A percentile compares a stretch with the other conserved stretches of the same genome.
Evolutionary conservation across 305 asterid species (phyloP).

Genomic region (Solanum hybrid): DNA sequence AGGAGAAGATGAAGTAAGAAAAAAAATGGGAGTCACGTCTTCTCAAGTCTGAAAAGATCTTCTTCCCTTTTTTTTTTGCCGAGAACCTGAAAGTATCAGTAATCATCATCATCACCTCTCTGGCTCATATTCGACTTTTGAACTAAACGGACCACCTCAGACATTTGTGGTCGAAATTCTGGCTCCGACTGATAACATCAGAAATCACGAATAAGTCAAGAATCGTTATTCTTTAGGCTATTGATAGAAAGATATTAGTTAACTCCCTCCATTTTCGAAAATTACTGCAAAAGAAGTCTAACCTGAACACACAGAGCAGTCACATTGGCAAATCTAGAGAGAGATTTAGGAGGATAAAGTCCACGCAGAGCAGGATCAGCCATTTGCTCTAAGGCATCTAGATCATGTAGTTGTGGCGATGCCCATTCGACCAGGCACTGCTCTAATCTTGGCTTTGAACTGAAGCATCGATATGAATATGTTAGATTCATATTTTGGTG

Average conservation of each 20-base stretch:
- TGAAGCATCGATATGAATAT: neutral
- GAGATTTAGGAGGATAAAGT: constrained; percentile 43
- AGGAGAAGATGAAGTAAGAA: neutral
- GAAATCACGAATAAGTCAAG: neutral
- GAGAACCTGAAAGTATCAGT: constrained; percentile 1
- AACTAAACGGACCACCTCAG: constrained; percentile 41
- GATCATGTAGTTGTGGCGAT: constrained; percentile 47
- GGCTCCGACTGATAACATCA: constrained; percentile 30
- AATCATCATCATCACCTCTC: constrained; percentile 17
- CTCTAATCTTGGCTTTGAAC: constrained; percentile 37
- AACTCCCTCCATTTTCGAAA: neutral
- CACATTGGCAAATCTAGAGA: constrained; percentile 46
- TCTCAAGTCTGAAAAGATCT: neutral
- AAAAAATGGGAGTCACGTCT: neutral
- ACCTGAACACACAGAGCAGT: constrained; percentile 52
- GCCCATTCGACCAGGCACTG: constrained; percentile 48
- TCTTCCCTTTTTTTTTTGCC: neutral
- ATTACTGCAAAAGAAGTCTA: neutral
- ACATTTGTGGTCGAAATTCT: constrained; percentile 44
- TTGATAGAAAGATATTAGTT: neutral
- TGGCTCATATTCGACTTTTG: constrained; percentile 26
- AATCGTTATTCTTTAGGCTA: neutral
- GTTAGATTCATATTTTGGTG: neutral
- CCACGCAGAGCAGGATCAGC: constrained; percentile 53
- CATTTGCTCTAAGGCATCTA: constrained; percentile 38